Evolutionary conservation across 176 grass and related monocot species (phyloP), one percentile per base, ranked within the genome.

Genomic region (Triticum monococcum): DNA sequence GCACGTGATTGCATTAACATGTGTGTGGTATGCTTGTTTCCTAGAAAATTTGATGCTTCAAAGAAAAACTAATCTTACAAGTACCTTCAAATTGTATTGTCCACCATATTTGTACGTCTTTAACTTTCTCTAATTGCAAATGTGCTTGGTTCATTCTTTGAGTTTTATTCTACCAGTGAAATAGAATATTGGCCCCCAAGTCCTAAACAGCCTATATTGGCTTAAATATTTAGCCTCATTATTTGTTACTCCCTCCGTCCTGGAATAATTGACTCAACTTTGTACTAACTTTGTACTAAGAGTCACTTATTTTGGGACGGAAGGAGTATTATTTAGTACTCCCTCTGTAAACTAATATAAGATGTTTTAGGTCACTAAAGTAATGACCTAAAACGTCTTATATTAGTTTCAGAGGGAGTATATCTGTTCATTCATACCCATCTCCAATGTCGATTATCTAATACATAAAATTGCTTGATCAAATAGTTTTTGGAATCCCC

Each of bases 401-500:
- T 41, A 41, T 41, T 41, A 41, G 40, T 41, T 41, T 41, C 40
- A 41, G 38, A 41, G 40, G 40, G 40, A 62, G 46, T 17, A 18
- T 81, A 41, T 40, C 9, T 41, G 16, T 64, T 63, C 57, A 50
- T 62, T 10, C 40, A 31, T 80, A 64, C 69, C 36, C 33, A 63
- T 75, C 11, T 64, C 31, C 14, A 45, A 54, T 88, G 16, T 38
- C 43, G 33, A 62, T 86, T 48, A 75, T 64, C 81, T 94, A 62
- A 83, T 65, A 37, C 76, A 87, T 56, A 24, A 60, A 16, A 73
- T 86, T 71, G 63, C 16, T 75, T 26, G 56, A 89, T 76, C 33
- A 52, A 90, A 89, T 43, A 99, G 97, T 99, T 99, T 83, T 87
- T 99, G 89, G 97, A 96, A 84, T 94, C 97, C 8, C 97, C 97